Percentiles rank a stretch among this genome's conserved stretches.
phyloP scores from a whole-genome alignment of 2,329 filamentous ascomycete species.

The Ceratocystiopsis minuta region DNA sequence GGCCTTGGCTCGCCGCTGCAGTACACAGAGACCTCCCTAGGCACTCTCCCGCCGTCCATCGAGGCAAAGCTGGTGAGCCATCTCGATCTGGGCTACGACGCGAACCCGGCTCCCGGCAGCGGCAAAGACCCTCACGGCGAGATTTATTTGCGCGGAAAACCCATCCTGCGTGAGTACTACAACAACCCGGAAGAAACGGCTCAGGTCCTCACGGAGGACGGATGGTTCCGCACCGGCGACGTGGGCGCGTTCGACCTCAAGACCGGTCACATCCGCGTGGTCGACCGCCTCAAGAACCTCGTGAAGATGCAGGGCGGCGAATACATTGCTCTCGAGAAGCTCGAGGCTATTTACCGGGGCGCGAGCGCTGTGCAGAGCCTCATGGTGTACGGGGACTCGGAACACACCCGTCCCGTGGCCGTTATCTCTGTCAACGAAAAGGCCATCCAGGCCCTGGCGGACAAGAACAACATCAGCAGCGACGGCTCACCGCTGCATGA shows the following conservation, averaged over 20 bases:
- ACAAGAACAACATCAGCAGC: conserved; percentile 19
- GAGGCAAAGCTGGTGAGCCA: conserved; percentile 89
- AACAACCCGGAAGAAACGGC: conserved; percentile 73
- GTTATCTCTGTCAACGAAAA: conserved; percentile 56
- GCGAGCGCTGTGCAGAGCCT: conserved; percentile 66
- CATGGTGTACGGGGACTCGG: conserved; percentile 65
- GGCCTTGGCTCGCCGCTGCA: conserved; percentile 69
- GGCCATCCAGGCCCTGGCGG: conserved; percentile 40
- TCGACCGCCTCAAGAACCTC: conserved; percentile 95
- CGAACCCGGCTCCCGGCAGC: conserved; percentile 52
- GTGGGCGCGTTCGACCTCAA: conserved; percentile 66
- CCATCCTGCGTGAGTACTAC: conserved; percentile 64
- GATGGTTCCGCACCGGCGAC: conserved; percentile 95
- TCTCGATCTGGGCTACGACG: conserved; percentile 69
- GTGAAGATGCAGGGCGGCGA: conserved; percentile 92
- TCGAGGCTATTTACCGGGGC: conserved; percentile 80
- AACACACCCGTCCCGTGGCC: conserved; percentile 62
- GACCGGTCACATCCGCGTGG: conserved; percentile 65
- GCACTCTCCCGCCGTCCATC: conserved; percentile 56
- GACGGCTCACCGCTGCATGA: conserved; percentile 36
- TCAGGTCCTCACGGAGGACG: conserved; percentile 60
- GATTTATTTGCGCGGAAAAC: conserved; percentile 68
- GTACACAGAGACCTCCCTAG: conserved; percentile 62
- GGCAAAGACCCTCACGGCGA: conserved; percentile 74
- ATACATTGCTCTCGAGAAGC: conserved; percentile 92